Evolutionary conservation across 192 early-diverging fungal species (phyloP), one percentile per base, ranked within the genome.

Genomic region (Lobulomyces angularis): DNA sequence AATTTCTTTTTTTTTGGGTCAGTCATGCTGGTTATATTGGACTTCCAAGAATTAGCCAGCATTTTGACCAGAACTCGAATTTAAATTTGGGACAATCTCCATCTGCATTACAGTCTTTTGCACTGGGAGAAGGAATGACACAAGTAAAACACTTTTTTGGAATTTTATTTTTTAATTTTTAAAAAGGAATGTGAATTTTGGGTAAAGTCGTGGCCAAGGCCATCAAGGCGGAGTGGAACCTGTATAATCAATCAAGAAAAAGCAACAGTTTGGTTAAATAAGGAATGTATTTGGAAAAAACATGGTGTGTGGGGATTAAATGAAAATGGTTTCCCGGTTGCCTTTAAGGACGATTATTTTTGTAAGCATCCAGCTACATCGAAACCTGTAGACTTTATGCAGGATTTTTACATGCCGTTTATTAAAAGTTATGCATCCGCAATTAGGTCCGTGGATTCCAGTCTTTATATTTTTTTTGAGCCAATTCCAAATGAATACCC

Each of bases 401-500:
- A 58, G 3, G 73, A 85, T 41, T 86, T 72, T 36, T 89, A 86
- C 46, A 41, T 80, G 23, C 84, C 84, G 9, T 72, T 88, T 37
- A 55, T 88, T 8, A 70, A 67, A 22, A 47, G 57, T 20, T 88
- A 79, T 58, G 69, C 65, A 0, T 44, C 55, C 17, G 77, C 74
- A 1, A 73, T 89, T 30, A 64, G 77, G 17, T 56, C 45, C 38
- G 77, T 60, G 2, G 55, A 64, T 21, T 45, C 55, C 2, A 62
- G 66, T 18, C 54, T 54, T 22, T 58, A 77, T 31, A 51, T 86
- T 29, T 83, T 86, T 55, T 74, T 88, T 1, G 86, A 84, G 42
- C 86, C 86, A 1, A 54, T 86, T 7, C 80, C 84, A n/a, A 88
- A 86, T 35, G 82, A 87, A 53, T 60, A 59, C 32, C 69, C 72